Percentiles rank a stretch among this genome's conserved stretches.
These are phyloP conservation scores for Aspergillus versicolor DNA, from an alignment of 2,329 filamentous ascomycete genomes.

Conservation along the genomic window DNA sequence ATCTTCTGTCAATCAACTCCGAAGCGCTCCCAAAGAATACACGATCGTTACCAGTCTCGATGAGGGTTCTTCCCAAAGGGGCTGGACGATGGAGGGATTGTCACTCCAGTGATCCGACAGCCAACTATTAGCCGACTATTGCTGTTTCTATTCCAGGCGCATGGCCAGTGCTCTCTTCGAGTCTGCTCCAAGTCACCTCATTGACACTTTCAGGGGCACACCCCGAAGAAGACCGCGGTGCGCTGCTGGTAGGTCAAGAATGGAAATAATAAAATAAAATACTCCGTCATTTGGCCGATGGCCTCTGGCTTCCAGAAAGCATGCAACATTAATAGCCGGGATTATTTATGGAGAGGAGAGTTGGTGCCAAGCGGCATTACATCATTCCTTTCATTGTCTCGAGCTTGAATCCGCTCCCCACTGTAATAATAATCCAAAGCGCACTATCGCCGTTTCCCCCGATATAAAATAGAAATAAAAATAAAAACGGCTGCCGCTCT, in stretches of 20 bases:
- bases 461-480: no score
- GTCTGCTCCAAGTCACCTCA: no score
- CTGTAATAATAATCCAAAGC: neutral
- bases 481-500: no score
- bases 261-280: neutral
- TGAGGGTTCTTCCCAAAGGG: neutral
- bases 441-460: neutral
- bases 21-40: neutral
- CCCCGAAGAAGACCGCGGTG: neutral
- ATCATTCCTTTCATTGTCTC: constrained; percentile 3
- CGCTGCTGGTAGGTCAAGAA: no score
- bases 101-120: neutral
- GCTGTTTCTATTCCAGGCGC: neutral
- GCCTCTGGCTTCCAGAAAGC: neutral
- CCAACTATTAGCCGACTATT: neutral
- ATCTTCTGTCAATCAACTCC: neutral
- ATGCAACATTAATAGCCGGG: neutral
- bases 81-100: neutral
- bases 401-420: neutral
- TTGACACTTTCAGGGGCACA: neutral
- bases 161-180: neutral
- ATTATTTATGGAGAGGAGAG: neutral
- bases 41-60: neutral
- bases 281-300: neutral
- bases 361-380: constrained; percentile 1